Evolutionary conservation across 305 asterid genomes (phyloP), one percentile per base, ranked within the genome.

Genomic region (Nicotiana rustica): DNA sequence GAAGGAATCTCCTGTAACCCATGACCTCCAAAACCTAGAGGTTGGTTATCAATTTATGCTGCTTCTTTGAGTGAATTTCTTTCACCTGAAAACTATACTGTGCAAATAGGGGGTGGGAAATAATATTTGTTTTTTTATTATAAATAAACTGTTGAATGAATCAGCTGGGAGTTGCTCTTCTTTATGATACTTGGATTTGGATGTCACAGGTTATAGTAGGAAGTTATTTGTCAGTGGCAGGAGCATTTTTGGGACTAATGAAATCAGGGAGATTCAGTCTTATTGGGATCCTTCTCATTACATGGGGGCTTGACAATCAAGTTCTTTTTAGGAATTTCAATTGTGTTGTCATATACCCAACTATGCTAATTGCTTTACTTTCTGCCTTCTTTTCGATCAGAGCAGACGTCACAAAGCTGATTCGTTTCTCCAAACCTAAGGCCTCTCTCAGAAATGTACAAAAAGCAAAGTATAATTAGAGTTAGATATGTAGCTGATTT

Each of bases 1-100:
- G 81, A 78, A 78, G 47, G 81, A 82, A 79, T 71, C 68, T 44
- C 35, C 76, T 69, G 25, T 78, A 17, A 18, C 84, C n/a, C 81
- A 79, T 79, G 93, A 91, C 88, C 89, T 91, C 91, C 87, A 80
- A 41, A 93, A 92, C 10, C 82, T 94, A 75, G 97, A 94, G 98
- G 98, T 94, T 82, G 35, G 89, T 85, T 7, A 15, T 38, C 73
- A 60, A 59, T 71, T 47, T 68, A 14, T 14, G 38, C 36, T 18
- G 25, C 62, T n/a, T 2, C 25, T 75, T 44, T 44, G 25, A 25
- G 25, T 25, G 25, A 25, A 25, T 25, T 25, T 8, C 10, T 8
- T 38, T 38, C 1, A 38, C 9, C 47, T 2, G 10, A 41, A 38
- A 41, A 41, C 6, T 41, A 41, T 8, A 41, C 3, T 41, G 49